Conservation (phyloP, 768 basidiomycete genomes). For the Lactarius indigo region DNA sequence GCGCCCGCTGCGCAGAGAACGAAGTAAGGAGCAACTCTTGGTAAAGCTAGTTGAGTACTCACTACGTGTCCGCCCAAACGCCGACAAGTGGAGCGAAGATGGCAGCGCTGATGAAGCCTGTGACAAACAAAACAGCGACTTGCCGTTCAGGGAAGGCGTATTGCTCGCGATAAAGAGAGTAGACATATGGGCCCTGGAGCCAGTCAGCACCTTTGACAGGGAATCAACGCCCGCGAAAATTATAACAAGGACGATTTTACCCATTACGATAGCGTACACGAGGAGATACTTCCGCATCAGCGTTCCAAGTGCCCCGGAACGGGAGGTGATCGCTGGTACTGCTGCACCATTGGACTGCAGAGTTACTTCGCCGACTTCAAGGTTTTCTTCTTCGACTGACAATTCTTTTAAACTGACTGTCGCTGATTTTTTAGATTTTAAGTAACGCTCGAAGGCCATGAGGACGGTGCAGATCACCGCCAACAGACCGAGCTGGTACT, state of each 20-base stretch:
- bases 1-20: constrained; percentile 48
- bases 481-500: constrained; percentile 31
- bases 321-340: not conserved
- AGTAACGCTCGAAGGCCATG: constrained; percentile 27
- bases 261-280: constrained; percentile 24
- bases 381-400: constrained; percentile 14
- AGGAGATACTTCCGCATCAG: constrained; percentile 25
- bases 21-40: not conserved
- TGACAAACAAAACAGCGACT: constrained; percentile 73
- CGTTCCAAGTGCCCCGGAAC: constrained; percentile 17
- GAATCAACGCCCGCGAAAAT: constrained; percentile 1
- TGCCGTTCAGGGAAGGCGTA: constrained; percentile 58
- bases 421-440: constrained; percentile 21
- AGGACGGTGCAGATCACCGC: constrained; percentile 23
- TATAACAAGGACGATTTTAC: not conserved
- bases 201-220: constrained; percentile 59
- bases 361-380: constrained; percentile 14
- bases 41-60: constrained; percentile 28
- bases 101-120: constrained; percentile 69
- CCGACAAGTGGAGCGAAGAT: constrained; percentile 67
- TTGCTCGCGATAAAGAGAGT: constrained; percentile 69
- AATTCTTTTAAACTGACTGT: constrained; percentile 1
- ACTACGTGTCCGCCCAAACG: constrained; percentile 77
- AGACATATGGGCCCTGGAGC: constrained; percentile 78
- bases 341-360: constrained; percentile 1